Percentiles rank a stretch among this genome's conserved stretches.
Conservation (phyloP, 139 green algal genomes). For the Coelastrella sp. region DNA sequence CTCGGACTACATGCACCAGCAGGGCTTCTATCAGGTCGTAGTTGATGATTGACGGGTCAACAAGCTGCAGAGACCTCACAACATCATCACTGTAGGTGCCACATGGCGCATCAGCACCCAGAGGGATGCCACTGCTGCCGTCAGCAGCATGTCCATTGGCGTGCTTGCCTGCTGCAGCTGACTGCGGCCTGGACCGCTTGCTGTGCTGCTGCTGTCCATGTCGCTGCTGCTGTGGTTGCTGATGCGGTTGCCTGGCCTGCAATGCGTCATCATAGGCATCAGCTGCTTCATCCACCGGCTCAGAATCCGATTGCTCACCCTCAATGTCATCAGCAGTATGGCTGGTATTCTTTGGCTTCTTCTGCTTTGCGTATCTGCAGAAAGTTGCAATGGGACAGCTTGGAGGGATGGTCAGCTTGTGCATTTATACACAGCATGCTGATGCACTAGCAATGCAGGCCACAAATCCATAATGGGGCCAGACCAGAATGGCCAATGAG, state of each 20-base stretch:
- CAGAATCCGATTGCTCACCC: too few species aligned
- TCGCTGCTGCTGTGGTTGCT: slow-evolving; percentile 16
- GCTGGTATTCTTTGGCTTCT: background rate
- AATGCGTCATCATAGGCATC: too few species aligned
- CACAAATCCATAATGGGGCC: too few species aligned
- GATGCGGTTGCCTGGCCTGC: background rate
- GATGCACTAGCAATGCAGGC: too few species aligned
- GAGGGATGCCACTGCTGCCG: background rate
- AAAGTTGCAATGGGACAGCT: background rate
- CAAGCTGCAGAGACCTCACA: background rate
- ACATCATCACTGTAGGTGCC: slow-evolving; percentile 36
- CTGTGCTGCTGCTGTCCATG: background rate
- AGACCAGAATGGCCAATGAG: too few species aligned
- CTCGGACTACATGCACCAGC: slow-evolving; percentile 72
- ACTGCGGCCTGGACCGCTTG: too few species aligned
- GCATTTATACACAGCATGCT: too few species aligned
- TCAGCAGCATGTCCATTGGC: background rate
- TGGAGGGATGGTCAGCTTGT: too few species aligned
- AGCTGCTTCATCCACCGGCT: background rate
- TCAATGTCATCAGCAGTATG: background rate
- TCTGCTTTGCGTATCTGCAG: slow-evolving; percentile 34
- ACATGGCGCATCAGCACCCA: slow-evolving; percentile 7
- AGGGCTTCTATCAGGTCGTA: slow-evolving; percentile 91
- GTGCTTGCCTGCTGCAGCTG: background rate
- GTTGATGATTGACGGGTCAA: slow-evolving; percentile 73